Conservation (phyloP, 2,329 filamentous ascomycete genomes). For the Neofusicoccum laricinum region DNA sequence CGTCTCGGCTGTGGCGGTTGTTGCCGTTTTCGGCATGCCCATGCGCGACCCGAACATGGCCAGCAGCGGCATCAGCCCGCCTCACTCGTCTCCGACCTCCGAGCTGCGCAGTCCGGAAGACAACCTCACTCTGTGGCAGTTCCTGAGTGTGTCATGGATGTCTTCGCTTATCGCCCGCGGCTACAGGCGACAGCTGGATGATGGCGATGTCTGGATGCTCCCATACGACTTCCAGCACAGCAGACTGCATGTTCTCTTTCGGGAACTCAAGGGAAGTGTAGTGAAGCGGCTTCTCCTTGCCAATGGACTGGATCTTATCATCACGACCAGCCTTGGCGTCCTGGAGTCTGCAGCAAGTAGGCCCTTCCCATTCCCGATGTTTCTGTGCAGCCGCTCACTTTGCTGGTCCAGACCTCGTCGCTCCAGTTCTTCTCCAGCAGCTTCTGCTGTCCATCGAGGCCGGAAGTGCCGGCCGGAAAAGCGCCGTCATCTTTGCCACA, state of each 20-base stretch:
- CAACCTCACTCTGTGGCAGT: constrained; percentile 74
- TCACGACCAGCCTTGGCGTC: constrained; percentile 63
- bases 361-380: constrained; percentile 19
- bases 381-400: background rate
- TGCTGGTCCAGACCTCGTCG: constrained; percentile 36
- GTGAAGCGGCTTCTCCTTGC: constrained; percentile 67
- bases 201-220: constrained; percentile 78
- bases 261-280: constrained; percentile 69
- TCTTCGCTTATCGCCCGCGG: constrained; percentile 67
- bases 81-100: constrained; percentile 55
- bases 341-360: constrained; percentile 58
- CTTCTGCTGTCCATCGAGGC: constrained; percentile 66
- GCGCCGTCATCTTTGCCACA: constrained; percentile 64
- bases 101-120: constrained; percentile 75
- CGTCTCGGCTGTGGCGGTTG: constrained; percentile 38
- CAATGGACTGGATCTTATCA: constrained; percentile 74
- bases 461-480: constrained; percentile 43
- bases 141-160: constrained; percentile 84
- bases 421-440: constrained; percentile 69
- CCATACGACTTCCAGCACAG: constrained; percentile 79
- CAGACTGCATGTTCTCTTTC: constrained; percentile 70
- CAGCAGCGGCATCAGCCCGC: constrained; percentile 56
- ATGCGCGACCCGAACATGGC: constrained; percentile 59
- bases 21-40: constrained; percentile 65
- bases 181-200: constrained; percentile 63